Evolutionary conservation across 352 stramenopile species (phyloP), one percentile per base, ranked within the genome.

Genomic region (Phytophthora pisi): DNA sequence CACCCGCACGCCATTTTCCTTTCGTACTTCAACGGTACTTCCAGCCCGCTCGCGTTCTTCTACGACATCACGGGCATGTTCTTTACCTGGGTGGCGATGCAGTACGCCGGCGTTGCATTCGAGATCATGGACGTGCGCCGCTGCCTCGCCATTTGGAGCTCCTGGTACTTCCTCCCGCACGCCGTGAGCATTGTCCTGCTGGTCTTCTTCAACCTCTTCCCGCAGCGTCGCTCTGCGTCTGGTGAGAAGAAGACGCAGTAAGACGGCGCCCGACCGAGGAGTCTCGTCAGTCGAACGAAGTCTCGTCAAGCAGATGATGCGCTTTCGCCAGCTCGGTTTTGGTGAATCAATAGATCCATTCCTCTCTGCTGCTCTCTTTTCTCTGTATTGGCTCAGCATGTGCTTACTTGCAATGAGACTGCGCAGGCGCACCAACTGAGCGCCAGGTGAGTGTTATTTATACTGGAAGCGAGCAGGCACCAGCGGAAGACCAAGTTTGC

Each of bases 101-200:
- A 96, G 68, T 96, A 96, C 72, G 82, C 77, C n/a, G 88, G 86
- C 36, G 71, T 95, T 43, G 87, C 88, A 16, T 96, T 96, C 56
- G 86, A 93, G 69, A 92, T 94, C 61, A 68, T 94, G 18, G 82
- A 95, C 42, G 72, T 96, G 58, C 84, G 67, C 50, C 83, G 88
- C 56, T 93, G 84, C 61, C 58, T 94, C 7, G 72, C 68, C 40
- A 90, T 94, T 61, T 96, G 88, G 88, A 74, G 68, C 34, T 90
- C 82, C 26, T 93, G 87, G 83, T 93, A 92, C 68, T 96, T 91
- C 66, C 66, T 93, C 10, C 88, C 88, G 20, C 86, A 94, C 45
- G 15, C 89, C 51, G 60, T 92, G 38, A 79, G 77, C 43, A 67
- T 93, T 30, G 69, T 76, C 4, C 45, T 93, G 30, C 72, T 95